A percentile compares a stretch with the other conserved stretches of the same genome.
phyloP scores from a whole-genome alignment of 352 stramenopile species.

The Globisporangium emineosum region DNA sequence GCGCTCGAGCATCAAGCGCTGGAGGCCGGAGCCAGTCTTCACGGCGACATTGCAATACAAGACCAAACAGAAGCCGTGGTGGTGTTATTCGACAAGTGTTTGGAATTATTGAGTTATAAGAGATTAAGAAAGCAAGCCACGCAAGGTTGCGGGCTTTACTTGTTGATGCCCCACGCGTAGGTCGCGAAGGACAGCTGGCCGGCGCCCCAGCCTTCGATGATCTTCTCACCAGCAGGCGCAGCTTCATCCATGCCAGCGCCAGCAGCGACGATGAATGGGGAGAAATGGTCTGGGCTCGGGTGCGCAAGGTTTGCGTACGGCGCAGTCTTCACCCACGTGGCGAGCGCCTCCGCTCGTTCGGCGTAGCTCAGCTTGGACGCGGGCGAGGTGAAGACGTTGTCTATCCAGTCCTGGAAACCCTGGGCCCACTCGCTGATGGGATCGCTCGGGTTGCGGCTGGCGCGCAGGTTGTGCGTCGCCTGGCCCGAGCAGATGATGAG shows the following conservation, averaged over 20 bases:
- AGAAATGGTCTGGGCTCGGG: constrained; percentile 47
- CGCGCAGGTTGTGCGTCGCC: too few relatives aligned
- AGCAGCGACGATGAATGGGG: constrained; percentile 42
- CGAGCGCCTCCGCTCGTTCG: constrained; percentile 26
- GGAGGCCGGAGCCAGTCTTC: neutral
- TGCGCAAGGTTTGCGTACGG: constrained; percentile 37
- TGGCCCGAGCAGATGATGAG: too few relatives aligned
- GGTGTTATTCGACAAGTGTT: neutral
- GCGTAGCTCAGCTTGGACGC: constrained; percentile 20
- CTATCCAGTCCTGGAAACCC: too few relatives aligned
- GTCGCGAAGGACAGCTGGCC: constrained; percentile 39
- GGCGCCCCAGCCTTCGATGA: constrained; percentile 28
- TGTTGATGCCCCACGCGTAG: constrained; percentile 32
- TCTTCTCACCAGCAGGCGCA: constrained; percentile 24
- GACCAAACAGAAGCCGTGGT: neutral
- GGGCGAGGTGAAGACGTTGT: constrained; percentile 22
- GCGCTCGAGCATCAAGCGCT: too few relatives aligned
- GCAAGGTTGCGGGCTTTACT: constrained; percentile 9
- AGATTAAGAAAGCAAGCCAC: neutral
- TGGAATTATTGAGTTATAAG: constrained; percentile 3
- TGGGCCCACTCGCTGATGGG: too few relatives aligned
- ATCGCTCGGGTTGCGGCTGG: too few relatives aligned
- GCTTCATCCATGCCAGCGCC: constrained; percentile 44
- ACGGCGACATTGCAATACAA: neutral
- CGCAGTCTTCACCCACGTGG: constrained; percentile 30